Conservation (phyloP, 257 asterid genomes). For the Nicotiana knightiana region DNA sequence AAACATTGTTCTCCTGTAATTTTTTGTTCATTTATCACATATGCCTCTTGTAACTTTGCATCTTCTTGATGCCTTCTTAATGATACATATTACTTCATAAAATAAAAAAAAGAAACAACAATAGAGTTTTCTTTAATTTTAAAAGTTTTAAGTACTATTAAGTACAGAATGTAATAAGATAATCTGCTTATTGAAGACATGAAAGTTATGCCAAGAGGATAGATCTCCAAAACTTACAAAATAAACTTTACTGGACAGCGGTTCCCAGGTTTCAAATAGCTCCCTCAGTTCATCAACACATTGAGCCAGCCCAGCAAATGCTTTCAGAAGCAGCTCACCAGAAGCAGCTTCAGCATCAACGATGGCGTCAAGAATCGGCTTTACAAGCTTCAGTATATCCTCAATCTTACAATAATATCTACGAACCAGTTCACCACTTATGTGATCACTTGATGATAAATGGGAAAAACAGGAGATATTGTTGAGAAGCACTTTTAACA, state of each 20-base stretch:
- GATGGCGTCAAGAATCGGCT: slow-evolving; percentile 58
- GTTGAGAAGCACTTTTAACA: slow-evolving; percentile 59
- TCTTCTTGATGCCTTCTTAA: too few species aligned
- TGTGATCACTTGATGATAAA: slow-evolving; percentile 45
- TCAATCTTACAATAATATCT: slow-evolving; percentile 47
- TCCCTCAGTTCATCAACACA: slow-evolving; percentile 59
- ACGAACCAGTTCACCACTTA: slow-evolving; percentile 52
- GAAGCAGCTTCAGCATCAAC: slow-evolving; percentile 38
- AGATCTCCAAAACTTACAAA: slow-evolving; percentile 50
- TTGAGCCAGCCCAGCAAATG: slow-evolving; percentile 43
- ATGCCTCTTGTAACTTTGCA: too few species aligned
- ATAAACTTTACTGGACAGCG: slow-evolving; percentile 76
- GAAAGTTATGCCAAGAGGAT: not conserved
- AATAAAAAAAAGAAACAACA: not conserved
- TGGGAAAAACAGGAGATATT: slow-evolving; percentile 47
- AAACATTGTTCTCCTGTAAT: too few species aligned
- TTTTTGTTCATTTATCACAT: too few species aligned
- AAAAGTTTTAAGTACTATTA: not conserved
- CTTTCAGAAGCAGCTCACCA: slow-evolving; percentile 52
- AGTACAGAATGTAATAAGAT: not conserved
- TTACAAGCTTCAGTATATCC: slow-evolving; percentile 54
- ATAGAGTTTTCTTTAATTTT: not conserved
- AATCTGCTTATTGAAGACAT: not conserved
- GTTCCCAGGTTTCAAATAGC: slow-evolving; percentile 56
- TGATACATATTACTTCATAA: too few species aligned